phyloP scores from a whole-genome alignment of 2,329 filamentous ascomycete genomes.

The Ophiostoma quercus region DNA sequence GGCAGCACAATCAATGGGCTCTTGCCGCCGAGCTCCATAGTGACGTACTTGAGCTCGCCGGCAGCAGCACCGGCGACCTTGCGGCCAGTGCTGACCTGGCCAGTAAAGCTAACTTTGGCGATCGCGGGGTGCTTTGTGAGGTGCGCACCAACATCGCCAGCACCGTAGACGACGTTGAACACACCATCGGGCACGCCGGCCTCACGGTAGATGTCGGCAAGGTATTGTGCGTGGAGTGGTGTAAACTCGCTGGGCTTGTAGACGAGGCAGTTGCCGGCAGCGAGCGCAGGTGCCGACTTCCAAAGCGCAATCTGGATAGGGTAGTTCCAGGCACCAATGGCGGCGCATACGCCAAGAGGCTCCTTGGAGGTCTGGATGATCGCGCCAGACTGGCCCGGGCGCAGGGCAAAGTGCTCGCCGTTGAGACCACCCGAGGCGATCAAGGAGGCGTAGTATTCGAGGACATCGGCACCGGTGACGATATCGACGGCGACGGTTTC shows the following conservation, averaged over 20 bases:
- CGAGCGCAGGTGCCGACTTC: conserved; percentile 42
- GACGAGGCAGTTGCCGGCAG: conserved; percentile 42
- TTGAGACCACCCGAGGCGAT: conserved; percentile 29
- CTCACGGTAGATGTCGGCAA: conserved; percentile 38
- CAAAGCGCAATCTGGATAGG: conserved; percentile 37
- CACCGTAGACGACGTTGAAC: conserved; percentile 40
- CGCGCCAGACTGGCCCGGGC: conserved; percentile 42
- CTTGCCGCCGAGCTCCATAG: conserved; percentile 66
- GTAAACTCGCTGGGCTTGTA: conserved; percentile 44
- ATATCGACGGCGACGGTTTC: conserved; percentile 83
- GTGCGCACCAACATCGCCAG: conserved; percentile 32
- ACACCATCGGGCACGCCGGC: conserved; percentile 44
- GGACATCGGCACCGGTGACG: conserved; percentile 36
- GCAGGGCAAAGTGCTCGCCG: conserved; percentile 37
- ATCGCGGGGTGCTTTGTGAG: conserved; percentile 34
- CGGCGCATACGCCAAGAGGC: conserved; percentile 34
- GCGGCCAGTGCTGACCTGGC: conserved; percentile 60
- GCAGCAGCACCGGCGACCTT: conserved; percentile 58
- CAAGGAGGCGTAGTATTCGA: conserved; percentile 42
- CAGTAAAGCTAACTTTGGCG: conserved; percentile 65
- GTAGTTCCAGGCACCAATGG: conserved; percentile 40
- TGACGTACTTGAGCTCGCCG: conserved; percentile 61
- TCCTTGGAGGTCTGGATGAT: conserved; percentile 38
- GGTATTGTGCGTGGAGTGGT: conserved; percentile 36
- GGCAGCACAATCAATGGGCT: conserved; percentile 65